Evolutionary conservation across 2,329 filamentous ascomycete genomes (phyloP).

Genomic region (Diaporthe eres): DNA sequence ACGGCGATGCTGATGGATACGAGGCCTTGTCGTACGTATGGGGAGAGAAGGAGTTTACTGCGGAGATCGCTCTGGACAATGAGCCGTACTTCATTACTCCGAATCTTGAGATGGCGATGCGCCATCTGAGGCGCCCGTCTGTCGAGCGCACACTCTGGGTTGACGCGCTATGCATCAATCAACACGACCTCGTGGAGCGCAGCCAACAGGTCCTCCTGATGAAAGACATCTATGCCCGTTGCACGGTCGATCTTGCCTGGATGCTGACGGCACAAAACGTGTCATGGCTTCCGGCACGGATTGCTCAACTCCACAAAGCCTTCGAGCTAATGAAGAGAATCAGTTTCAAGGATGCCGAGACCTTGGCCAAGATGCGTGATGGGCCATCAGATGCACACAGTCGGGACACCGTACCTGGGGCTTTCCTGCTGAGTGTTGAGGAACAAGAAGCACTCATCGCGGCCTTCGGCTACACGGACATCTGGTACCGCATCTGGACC

Average conservation of each 20-base stretch:
- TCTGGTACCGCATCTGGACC: constrained; percentile 42
- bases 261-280: constrained; percentile 1
- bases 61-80: constrained; percentile 29
- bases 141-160: constrained; percentile 38
- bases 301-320: not conserved
- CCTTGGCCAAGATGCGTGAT: constrained; percentile 7
- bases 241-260: constrained; percentile 31
- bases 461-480: not conserved
- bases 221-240: constrained; percentile 51
- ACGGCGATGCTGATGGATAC: constrained; percentile 32
- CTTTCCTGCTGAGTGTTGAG: not conserved
- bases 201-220: constrained; percentile 46
- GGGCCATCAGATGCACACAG: not conserved
- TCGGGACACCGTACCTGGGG: not conserved
- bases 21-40: constrained; percentile 44
- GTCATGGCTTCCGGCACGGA: no score
- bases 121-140: constrained; percentile 29
- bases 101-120: constrained; percentile 39
- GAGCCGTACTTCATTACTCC: constrained; percentile 5
- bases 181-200: constrained; percentile 40
- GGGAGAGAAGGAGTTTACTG: constrained; percentile 27
- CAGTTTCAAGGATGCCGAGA: constrained; percentile 6
- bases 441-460: not conserved
- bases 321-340: constrained; percentile 20
- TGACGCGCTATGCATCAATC: constrained; percentile 43